phyloP scores from a whole-genome alignment of 768 basidiomycete species.

The Chiua virens region DNA sequence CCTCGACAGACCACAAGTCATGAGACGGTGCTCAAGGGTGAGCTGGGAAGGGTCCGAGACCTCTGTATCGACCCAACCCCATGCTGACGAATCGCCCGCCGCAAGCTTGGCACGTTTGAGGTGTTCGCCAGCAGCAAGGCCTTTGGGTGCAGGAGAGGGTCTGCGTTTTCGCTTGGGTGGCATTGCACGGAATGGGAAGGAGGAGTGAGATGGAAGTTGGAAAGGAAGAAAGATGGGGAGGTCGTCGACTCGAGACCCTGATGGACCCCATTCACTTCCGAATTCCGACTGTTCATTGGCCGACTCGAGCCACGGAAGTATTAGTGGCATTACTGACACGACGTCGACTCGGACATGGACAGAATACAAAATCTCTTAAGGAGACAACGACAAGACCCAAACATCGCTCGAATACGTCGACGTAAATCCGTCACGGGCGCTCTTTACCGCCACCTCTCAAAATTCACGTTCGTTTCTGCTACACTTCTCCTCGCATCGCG shows the following conservation, averaged over 20 bases:
- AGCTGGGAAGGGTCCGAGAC: slow-evolving; percentile 58
- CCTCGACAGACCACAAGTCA: slow-evolving; percentile 65
- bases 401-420: slow-evolving; percentile 45
- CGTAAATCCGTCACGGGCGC: slow-evolving; percentile 37
- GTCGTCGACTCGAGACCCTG: slow-evolving; percentile 15
- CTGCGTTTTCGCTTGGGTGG: slow-evolving; percentile 59
- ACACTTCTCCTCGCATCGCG: background rate
- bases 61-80: slow-evolving; percentile 81
- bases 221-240: slow-evolving; percentile 10
- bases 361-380: slow-evolving; percentile 18
- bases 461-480: slow-evolving; percentile 26
- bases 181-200: slow-evolving; percentile 45
- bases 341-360: no score
- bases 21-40: slow-evolving; percentile 60
- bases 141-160: slow-evolving; percentile 45
- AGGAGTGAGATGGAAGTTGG: slow-evolving; percentile 3
- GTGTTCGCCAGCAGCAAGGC: slow-evolving; percentile 59
- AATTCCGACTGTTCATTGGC: slow-evolving; percentile 22
- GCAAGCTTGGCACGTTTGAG: slow-evolving; percentile 58
- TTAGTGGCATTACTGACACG: background rate
- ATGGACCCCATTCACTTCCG: slow-evolving; percentile 9
- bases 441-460: slow-evolving; percentile 35
- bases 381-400: slow-evolving; percentile 27
- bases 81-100: slow-evolving; percentile 49
- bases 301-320: background rate